These are phyloP conservation scores for Cyclostephanos invisitatus DNA, from an alignment of 108 stramenopile genomes.

Conservation along the genomic window DNA sequence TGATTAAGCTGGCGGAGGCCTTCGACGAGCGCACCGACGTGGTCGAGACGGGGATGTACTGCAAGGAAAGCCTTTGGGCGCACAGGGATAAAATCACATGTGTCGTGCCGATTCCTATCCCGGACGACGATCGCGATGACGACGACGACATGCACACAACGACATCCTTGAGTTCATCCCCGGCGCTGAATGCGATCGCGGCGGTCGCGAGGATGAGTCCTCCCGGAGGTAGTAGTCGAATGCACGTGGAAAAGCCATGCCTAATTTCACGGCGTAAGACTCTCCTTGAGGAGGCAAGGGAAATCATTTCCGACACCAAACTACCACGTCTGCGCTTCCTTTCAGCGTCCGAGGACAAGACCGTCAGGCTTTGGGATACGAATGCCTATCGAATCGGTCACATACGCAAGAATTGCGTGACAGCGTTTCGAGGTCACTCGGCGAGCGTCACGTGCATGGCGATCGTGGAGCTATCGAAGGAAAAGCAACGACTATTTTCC, in stretches of 20 bases:
- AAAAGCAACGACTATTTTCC: background rate
- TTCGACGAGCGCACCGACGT: conserved; percentile 46
- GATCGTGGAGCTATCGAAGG: background rate
- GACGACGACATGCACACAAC: background rate
- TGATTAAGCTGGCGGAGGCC: conserved; percentile 48
- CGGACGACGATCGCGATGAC: background rate
- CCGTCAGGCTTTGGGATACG: conserved; percentile 42
- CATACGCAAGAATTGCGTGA: conserved; percentile 14
- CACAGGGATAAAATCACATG: conserved; percentile 16
- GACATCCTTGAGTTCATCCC: background rate
- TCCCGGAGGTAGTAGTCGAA: background rate
- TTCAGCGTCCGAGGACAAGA: conserved; percentile 20
- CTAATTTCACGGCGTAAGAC: background rate
- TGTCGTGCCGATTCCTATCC: conserved; percentile 15
- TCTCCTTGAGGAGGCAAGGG: background rate
- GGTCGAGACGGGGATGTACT: conserved; percentile 49
- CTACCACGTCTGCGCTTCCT: conserved; percentile 27
- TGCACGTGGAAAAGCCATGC: background rate
- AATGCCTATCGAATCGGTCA: conserved; percentile 1
- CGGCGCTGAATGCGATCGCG: background rate
- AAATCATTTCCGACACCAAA: conserved; percentile 19
- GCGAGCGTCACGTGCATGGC: conserved; percentile 18
- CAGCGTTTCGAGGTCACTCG: conserved; percentile 3
- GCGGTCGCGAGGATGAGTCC: background rate
- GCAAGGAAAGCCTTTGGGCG: conserved; percentile 38